Conservation (phyloP, 306 rosid genomes). For the Pyrus betulifolia region DNA sequence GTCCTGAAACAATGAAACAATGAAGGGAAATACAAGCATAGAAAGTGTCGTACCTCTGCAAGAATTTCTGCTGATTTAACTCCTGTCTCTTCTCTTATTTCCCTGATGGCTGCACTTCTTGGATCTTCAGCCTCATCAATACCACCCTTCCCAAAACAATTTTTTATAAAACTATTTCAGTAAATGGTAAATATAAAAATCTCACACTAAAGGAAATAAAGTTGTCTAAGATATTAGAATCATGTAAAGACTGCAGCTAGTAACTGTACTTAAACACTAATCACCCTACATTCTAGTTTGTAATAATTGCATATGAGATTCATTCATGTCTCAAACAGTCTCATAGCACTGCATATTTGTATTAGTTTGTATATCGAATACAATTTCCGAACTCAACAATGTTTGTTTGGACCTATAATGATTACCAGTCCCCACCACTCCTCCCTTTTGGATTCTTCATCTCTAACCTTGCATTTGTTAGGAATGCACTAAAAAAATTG, state of each 20-base stretch:
- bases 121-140: slow-evolving; percentile 87
- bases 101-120: slow-evolving; percentile 67
- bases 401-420: neutral
- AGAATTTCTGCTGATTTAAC: slow-evolving; percentile 74
- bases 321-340: neutral
- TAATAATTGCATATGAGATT: neutral
- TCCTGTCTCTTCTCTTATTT: slow-evolving; percentile 84
- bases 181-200: neutral
- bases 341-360: neutral
- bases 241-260: neutral
- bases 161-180: neutral
- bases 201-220: neutral
- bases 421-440: neutral
- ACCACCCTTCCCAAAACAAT: slow-evolving; percentile 53
- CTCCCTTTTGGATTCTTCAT: neutral
- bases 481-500: neutral
- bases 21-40: neutral
- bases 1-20: slow-evolving; percentile 6
- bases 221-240: neutral
- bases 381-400: neutral
- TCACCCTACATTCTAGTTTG: neutral
- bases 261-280: neutral
- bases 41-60: slow-evolving; percentile 46
- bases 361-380: neutral
- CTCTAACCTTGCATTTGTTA: neutral